Conservation (phyloP, 2,329 filamentous ascomycete genomes). For the Ophiostoma novo-ulmi region DNA sequence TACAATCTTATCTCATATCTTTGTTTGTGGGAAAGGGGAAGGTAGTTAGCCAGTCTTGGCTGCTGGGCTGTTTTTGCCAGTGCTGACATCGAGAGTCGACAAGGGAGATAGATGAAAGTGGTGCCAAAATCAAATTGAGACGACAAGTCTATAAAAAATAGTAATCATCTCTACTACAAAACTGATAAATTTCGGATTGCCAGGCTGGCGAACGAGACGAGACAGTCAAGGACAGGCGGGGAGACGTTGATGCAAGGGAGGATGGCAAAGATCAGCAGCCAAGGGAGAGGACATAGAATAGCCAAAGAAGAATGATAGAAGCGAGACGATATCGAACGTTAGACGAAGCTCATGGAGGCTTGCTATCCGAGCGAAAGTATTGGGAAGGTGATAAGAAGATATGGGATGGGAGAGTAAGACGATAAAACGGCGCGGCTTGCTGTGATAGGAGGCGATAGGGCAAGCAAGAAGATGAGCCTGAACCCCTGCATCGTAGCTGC, state of each 20-base stretch:
- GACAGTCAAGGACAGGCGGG: neutral
- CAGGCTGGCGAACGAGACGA: neutral
- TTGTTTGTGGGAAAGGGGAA: neutral
- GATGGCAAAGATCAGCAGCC: neutral
- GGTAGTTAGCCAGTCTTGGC: neutral
- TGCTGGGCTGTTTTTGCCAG: neutral
- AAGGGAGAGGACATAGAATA: no score
- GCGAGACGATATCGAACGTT: neutral
- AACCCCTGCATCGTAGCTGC: neutral
- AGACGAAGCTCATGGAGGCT: neutral
- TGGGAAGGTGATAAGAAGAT: neutral
- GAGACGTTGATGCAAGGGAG: neutral
- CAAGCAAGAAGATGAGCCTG: neutral
- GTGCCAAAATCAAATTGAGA: neutral
- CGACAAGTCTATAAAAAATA: neutral
- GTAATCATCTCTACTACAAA: neutral
- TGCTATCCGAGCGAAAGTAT: neutral
- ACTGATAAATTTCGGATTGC: neutral
- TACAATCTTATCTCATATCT: constrained; percentile 3
- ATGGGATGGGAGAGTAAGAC: neutral
- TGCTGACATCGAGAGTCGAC: neutral
- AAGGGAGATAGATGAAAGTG: neutral
- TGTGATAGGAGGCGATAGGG: neutral
- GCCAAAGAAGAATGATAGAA: no score
- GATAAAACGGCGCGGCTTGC: neutral